Conservation (phyloP, 179 eudicot genomes). For the Silene coronaria region DNA sequence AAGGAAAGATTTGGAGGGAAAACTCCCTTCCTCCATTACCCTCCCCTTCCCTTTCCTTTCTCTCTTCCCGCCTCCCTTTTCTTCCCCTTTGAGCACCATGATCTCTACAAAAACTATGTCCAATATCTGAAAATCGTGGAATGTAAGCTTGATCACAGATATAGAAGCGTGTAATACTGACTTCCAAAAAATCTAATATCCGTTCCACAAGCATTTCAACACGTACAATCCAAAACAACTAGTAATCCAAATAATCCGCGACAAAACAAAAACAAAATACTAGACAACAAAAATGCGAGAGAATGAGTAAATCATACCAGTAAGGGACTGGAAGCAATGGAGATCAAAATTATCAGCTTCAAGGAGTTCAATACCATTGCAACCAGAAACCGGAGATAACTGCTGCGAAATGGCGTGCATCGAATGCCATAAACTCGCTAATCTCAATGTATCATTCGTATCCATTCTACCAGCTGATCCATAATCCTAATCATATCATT, state of each 20-base stretch:
- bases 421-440: constrained; percentile 91
- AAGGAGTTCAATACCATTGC: constrained; percentile 73
- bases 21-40: too few relatives aligned
- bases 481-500: constrained; percentile 50
- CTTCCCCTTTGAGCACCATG: not conserved
- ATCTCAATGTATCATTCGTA: constrained; percentile 82
- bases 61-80: not conserved
- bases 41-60: too few relatives aligned
- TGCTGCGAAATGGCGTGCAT: constrained; percentile 97
- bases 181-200: not conserved
- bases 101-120: not conserved
- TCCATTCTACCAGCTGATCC: constrained; percentile 94
- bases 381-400: constrained; percentile 64
- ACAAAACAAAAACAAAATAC: too few relatives aligned
- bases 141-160: not conserved
- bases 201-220: not conserved
- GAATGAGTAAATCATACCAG: constrained; percentile 40
- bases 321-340: constrained; percentile 90
- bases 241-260: not conserved
- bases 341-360: constrained; percentile 92
- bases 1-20: too few relatives aligned
- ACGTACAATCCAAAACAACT: not conserved
- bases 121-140: not conserved
- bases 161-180: not conserved
- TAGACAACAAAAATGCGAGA: not conserved